Base-by-base conservation (phyloP, 148 eudicot genomes). In the Linanthus parryae region DNA sequence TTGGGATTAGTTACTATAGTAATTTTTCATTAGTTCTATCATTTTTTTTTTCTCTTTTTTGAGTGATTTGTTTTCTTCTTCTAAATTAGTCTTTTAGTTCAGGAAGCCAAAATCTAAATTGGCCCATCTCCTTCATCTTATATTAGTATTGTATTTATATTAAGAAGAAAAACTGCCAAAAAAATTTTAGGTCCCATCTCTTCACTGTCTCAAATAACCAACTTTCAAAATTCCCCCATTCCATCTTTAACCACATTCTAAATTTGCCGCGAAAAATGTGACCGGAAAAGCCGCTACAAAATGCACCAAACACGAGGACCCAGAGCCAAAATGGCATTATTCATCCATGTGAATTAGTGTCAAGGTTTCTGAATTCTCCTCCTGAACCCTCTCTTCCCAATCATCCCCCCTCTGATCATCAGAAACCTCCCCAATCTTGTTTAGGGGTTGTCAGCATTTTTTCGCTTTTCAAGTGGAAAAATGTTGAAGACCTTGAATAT, bases 321-420 rank as follows among this genome's bases (percentile, higher is more conserved):
- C 47, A 4, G 5, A 25, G 14, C 14, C 18, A 14, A 18, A 42
- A 13, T 1, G 27, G 0, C 49, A 14, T 1, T 15, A n/a, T 22
- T 3, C 13, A 35, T 14, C 5, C 42, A 60, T 60, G 56, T 47
- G 26, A 7, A 60, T 60, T 29, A 29, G 56, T 47, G 64, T 49
- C 35, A 60, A 23, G 31, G 53, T 45, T 50, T 30, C 29, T 29
- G 11, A 24, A 34, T 39, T 42, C 56, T 49, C 63, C 33, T 39
- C 52, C 42, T 17, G 6, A 18, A 30, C 28, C 29, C 26, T 20
- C 18, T n/a, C 3, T 11, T 30, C 37, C 1, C 14, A 24, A 9
- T 8, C 8, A 8, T n/a, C 51, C 8, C 26, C 15, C 19, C 29
- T 35, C 33, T 15, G 42, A 17, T 11, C 14, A 16, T 45, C 21